Base-by-base conservation (phyloP, 768 basidiomycete genomes). In the Trametes elegans region DNA sequence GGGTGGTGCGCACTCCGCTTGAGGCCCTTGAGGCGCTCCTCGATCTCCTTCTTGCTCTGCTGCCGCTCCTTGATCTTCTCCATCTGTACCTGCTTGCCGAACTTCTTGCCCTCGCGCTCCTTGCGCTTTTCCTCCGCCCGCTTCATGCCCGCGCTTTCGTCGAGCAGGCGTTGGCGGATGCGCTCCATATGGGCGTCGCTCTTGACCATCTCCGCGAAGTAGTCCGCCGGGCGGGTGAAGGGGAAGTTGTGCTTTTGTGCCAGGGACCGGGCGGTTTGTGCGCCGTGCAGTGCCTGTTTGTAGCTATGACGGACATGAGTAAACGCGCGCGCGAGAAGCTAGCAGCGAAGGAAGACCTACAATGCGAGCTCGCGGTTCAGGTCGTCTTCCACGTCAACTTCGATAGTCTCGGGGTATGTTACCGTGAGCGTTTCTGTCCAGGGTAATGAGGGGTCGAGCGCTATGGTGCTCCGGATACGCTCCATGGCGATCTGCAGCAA, bases 141-240 rank as follows among this genome's bases (percentile, higher is more conserved):
- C 70, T 97, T 94, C 62, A 98, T 93, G 1, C 80, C 79, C 0
- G 93, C 90, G 23, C 77, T 74, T 70, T 98, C 97, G 71, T 98
- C 90, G 24, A 98, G 78, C 23, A 98, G 72, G 16, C 88, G 83
- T 58, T 93, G 87, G 49, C 97, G 88, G 62, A 98, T 90, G 55
- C 93, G 85, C 69, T 97, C 93, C 97, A 99, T 99, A 72, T 99
- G 97, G 7, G 89, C 76, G 64, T 99, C 97, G 28, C 86, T 87
- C 72, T 98, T 98, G 62, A 98, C 88, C 96, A 98, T 98, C 73
- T 98, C 96, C 21, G 96, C 96, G 61, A 96, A 98, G 70, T 94
- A 98, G 72, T 98, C 96, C 0, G 83, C 63, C 0, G 97, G 97
- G 13, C 96, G 88, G 9, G 90, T 88, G 73, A 97, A 98, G 0